phyloP scores from a whole-genome alignment of 371 early-diverging fungal species.

The Nematocida sp. region DNA sequence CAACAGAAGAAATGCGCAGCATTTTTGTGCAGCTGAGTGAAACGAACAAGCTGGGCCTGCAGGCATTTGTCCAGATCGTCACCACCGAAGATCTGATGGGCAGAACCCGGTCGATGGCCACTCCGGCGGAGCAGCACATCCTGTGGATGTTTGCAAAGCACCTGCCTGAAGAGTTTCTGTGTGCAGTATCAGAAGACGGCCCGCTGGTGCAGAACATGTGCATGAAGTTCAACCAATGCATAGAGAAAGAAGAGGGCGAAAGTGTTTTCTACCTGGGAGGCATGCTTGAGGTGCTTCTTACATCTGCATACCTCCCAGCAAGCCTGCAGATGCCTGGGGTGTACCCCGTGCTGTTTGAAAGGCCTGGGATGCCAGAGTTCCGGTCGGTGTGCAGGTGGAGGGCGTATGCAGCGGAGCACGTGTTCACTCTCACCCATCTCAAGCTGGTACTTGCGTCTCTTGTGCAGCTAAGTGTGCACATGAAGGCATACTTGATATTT shows the following conservation, averaged over 20 bases:
- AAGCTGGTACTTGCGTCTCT: neutral
- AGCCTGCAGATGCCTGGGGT: neutral
- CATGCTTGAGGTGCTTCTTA: neutral
- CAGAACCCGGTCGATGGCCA: neutral
- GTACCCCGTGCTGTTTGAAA: neutral
- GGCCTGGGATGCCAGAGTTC: neutral
- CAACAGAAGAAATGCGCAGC: neutral
- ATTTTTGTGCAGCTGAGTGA: neutral
- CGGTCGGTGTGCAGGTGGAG: neutral
- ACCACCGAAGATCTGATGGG: neutral
- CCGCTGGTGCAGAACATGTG: neutral
- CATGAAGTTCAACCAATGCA: neutral
- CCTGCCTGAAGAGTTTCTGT: neutral
- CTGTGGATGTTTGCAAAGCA: neutral
- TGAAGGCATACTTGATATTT: neutral
- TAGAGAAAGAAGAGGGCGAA: constrained; percentile 7
- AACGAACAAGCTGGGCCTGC: neutral
- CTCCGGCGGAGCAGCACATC: neutral
- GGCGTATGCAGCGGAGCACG: neutral
- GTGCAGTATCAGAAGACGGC: neutral
- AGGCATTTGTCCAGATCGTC: neutral
- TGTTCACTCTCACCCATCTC: neutral
- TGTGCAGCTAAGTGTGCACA: neutral
- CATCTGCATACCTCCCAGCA: neutral
- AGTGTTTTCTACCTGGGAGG: neutral